Evolutionary conservation across 106 monocot genomes (phyloP).

Genomic region (Hemerocallis citrina): DNA sequence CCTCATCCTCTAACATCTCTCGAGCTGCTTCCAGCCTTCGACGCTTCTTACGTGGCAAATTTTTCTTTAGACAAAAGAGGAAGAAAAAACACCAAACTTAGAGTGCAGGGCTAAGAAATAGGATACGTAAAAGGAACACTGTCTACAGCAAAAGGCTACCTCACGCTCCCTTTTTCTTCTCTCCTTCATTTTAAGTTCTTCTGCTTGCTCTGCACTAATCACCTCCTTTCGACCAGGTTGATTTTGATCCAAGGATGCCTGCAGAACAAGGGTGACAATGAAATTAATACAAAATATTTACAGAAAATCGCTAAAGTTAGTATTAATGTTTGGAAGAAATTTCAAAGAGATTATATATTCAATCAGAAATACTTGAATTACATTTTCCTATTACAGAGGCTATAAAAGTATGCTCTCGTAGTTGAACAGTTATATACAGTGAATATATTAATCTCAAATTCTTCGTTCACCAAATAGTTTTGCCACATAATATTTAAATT

Average conservation of each 20-base stretch:
- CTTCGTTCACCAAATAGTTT: too few species aligned
- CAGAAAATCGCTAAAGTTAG: too few species aligned
- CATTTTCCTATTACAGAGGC: too few species aligned
- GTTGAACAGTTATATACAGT: too few species aligned
- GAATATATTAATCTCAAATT: too few species aligned
- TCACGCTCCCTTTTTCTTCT: constrained; percentile 78
- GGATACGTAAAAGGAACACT: background rate
- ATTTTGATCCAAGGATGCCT: constrained; percentile 42
- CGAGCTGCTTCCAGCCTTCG: constrained; percentile 75
- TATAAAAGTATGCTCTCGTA: too few species aligned
- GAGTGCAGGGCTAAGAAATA: background rate
- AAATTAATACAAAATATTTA: too few species aligned
- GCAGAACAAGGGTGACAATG: background rate
- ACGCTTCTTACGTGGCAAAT: constrained; percentile 81
- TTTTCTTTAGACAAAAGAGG: constrained; percentile 45
- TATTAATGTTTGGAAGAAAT: too few species aligned
- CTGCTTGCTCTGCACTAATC: constrained; percentile 71
- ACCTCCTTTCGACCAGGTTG: constrained; percentile 32
- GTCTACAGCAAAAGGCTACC: constrained; percentile 36
- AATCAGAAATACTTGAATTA: too few species aligned
- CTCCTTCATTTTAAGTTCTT: constrained; percentile 73
- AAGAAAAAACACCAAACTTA: background rate
- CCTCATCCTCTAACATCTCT: constrained; percentile 64
- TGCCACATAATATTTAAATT: background rate
- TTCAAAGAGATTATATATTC: too few species aligned